phyloP scores from a whole-genome alignment of 345 rosid genomes.

The Reutealis trisperma region DNA sequence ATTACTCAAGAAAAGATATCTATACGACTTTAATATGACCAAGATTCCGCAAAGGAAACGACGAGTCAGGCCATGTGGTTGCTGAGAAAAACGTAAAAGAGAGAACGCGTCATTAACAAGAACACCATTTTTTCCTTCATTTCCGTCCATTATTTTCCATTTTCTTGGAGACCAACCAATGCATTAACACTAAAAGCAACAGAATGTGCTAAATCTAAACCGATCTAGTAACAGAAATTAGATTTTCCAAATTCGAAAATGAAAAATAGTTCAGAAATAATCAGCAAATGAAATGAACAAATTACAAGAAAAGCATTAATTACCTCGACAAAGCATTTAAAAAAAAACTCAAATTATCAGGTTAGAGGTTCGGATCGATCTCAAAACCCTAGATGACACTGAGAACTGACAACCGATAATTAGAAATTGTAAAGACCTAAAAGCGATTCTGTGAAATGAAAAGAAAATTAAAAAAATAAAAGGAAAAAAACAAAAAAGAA shows the following conservation, averaged over 20 bases:
- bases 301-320: background rate
- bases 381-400: background rate
- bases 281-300: background rate
- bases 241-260: background rate
- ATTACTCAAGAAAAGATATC: background rate
- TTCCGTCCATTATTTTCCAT: background rate
- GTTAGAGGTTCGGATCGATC: slow-evolving; percentile 29
- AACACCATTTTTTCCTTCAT: slow-evolving; percentile 10
- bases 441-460: background rate
- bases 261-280: background rate
- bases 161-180: slow-evolving; percentile 24
- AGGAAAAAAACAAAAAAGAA: background rate
- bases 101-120: background rate
- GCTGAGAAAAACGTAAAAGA: background rate
- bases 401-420: background rate
- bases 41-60: background rate
- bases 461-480: background rate
- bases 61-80: background rate
- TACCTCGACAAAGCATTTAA: slow-evolving; percentile 22
- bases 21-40: background rate
- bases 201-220: slow-evolving; percentile 28
- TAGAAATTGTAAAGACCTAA: background rate
- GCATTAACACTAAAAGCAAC: slow-evolving; percentile 13
- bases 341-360: slow-evolving; percentile 13
- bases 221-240: slow-evolving; percentile 35